Evolutionary conservation across 305 asterid species (phyloP).

Genomic region (Plantago rigida): DNA sequence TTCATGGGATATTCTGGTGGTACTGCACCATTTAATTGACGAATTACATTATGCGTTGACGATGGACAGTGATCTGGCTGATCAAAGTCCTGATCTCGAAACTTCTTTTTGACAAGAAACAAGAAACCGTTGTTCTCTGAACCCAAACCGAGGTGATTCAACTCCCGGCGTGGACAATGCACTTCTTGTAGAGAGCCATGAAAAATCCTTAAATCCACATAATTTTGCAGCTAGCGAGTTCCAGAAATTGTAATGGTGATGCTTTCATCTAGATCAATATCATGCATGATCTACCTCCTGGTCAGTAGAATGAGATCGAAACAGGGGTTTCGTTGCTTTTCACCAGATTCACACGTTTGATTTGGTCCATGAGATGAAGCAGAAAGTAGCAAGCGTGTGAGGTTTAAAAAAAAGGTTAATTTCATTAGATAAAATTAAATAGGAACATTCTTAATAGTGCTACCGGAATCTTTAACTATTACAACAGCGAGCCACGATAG

Average conservation of each 20-base stretch:
- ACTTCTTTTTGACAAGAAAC: constrained; percentile 10
- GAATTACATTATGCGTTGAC: no score
- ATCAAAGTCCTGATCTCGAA: background rate
- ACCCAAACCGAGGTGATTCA: background rate
- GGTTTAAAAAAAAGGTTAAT: no score
- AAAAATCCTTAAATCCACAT: background rate
- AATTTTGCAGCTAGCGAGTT: background rate
- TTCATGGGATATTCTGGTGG: background rate
- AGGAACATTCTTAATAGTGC: no score
- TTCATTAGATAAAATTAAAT: no score
- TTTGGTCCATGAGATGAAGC: no score
- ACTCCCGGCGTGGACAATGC: background rate
- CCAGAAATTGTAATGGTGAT: background rate
- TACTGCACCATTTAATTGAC: background rate
- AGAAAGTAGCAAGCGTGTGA: no score
- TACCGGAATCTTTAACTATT: no score
- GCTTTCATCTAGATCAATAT: background rate
- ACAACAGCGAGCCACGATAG: no score
- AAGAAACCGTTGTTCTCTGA: constrained; percentile 5
- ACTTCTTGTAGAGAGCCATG: constrained; percentile 2
- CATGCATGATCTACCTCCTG: background rate
- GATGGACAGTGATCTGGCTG: no score
- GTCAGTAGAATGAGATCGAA: background rate
- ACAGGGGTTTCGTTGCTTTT: no score
- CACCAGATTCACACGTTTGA: no score